Percentiles rank a stretch among this genome's conserved stretches.
These are phyloP conservation scores for Cyberlindnera bimundalis DNA, from an alignment of 805 yeast genomes.

Conservation along the genomic window DNA sequence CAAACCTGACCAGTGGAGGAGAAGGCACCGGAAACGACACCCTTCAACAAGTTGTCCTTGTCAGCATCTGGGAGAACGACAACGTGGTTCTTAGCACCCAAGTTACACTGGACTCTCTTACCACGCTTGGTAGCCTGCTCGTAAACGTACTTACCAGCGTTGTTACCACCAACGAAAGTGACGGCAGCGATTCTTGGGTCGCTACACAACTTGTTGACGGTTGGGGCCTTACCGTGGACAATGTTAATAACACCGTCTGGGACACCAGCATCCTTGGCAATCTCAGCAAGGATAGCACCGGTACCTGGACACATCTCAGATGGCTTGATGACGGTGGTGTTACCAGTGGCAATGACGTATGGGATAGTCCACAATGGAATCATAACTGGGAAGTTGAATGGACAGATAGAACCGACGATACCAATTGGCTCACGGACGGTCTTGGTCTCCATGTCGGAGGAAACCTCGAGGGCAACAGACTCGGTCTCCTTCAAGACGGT, in stretches of 20 bases:
- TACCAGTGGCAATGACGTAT: slow-evolving; percentile 64
- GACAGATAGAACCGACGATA: slow-evolving; percentile 73
- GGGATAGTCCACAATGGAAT: slow-evolving; percentile 60
- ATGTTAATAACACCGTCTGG: slow-evolving; percentile 72
- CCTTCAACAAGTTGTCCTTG: slow-evolving; percentile 57
- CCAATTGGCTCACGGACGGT: slow-evolving; percentile 71
- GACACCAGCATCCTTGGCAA: slow-evolving; percentile 68
- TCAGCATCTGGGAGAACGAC: slow-evolving; percentile 72
- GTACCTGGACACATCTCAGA: slow-evolving; percentile 82
- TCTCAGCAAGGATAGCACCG: slow-evolving; percentile 68
- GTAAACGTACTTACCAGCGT: slow-evolving; percentile 73
- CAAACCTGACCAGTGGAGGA: slow-evolving; percentile 87
- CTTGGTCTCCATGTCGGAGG: slow-evolving; percentile 71
- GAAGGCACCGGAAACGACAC: slow-evolving; percentile 71
- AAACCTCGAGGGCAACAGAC: slow-evolving; percentile 62
- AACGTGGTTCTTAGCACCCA: slow-evolving; percentile 79
- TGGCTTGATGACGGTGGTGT: slow-evolving; percentile 67
- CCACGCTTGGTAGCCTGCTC: slow-evolving; percentile 62
- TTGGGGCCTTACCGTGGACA: slow-evolving; percentile 70
- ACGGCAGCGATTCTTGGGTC: slow-evolving; percentile 75
- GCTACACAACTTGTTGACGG: slow-evolving; percentile 66
- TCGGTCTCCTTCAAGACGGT: slow-evolving; percentile 60
- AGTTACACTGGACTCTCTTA: slow-evolving; percentile 72
- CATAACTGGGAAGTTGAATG: slow-evolving; percentile 85
- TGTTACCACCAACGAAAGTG: slow-evolving; percentile 77